Evolutionary conservation across 2,329 filamentous ascomycete genomes (phyloP), one percentile per base, ranked within the genome.

Genomic region (Colletotrichum sp.): DNA sequence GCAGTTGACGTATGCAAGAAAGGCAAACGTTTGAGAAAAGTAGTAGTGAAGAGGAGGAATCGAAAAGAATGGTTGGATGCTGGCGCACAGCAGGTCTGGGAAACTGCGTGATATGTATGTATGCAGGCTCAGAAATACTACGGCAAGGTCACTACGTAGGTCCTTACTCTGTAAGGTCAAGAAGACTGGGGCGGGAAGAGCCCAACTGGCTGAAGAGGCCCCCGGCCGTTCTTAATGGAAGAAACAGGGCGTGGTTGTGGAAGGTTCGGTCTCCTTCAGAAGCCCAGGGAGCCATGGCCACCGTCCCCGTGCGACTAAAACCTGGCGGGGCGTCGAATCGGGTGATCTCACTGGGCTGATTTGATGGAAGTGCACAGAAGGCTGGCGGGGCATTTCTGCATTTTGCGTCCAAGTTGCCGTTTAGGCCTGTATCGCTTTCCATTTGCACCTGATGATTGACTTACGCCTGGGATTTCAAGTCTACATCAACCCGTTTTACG

Each of bases 181-280:
- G 48, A 64, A 68, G 32, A 73, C 21, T 69, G 73, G 73, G 73
- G 48, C 38, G 30, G n/a, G 28, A 38, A 38, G 48, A 52, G 26
- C 38, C 21, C 26, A 32, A 75, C 64, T 74, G 74, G 70, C 65
- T 36, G 74, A 66, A 30, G 60, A 48, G 58, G n/a, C 43, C 58
- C 69, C 70, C 65, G 64, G 70, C 43, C 57, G 58, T 57, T 68
- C 64, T 75, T 34, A 73, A 73, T 73, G 57, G 73, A 75, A 73
- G 73, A 65, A 75, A 68, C 73, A 73, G 48, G 73, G 64, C 65
- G 52, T 70, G 78, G 70, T 78, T 79, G 78, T 80, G 74, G 79
- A 80, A 80, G 79, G 71, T 80, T 80, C 79, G 78, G 71, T 74
- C 65, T 67, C 71, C 57, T 71, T 75, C 74, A 75, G 57, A 65